Evolutionary conservation across 2,329 filamentous ascomycete genomes (phyloP).

Genomic region (Cladorrhinum sp.): DNA sequence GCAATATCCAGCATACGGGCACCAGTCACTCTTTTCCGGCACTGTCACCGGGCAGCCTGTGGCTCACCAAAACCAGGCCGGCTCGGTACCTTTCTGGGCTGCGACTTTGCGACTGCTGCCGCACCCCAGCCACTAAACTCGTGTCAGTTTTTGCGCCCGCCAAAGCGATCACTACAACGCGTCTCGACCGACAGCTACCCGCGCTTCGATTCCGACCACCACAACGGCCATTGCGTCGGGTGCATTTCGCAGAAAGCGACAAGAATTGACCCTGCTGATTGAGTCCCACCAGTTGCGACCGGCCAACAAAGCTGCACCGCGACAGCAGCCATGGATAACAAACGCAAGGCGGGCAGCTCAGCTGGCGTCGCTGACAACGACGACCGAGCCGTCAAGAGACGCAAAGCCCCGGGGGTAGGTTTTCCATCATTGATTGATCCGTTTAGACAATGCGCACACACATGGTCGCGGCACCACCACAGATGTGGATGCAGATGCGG

Average conservation of each 20-base stretch:
- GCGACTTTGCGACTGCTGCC: background rate
- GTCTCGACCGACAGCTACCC: constrained; percentile 18
- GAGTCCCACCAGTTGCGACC: background rate
- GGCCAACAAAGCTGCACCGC: background rate
- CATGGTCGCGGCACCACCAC: background rate
- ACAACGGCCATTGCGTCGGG: constrained; percentile 21
- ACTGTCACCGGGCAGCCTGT: background rate
- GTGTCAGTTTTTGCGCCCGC: constrained; percentile 22
- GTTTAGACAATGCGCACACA: background rate
- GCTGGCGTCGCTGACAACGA: constrained; percentile 46
- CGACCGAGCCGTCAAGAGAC: constrained; percentile 55
- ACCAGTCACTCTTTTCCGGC: background rate
- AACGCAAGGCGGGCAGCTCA: constrained; percentile 49
- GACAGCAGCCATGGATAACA: constrained; percentile 48
- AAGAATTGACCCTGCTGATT: background rate
- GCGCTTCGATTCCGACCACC: constrained; percentile 8
- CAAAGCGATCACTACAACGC: constrained; percentile 19
- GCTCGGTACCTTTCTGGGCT: background rate
- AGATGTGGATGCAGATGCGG: background rate
- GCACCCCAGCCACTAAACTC: constrained; percentile 10
- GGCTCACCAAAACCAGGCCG: background rate
- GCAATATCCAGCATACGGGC: background rate
- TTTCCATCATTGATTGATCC: background rate
- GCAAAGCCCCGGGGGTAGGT: constrained; percentile 49
- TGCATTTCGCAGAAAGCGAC: constrained; percentile 11